Evolutionary conservation across 2,329 filamentous ascomycete species (phyloP).

Genomic region (Microsporum ferrugineum): DNA sequence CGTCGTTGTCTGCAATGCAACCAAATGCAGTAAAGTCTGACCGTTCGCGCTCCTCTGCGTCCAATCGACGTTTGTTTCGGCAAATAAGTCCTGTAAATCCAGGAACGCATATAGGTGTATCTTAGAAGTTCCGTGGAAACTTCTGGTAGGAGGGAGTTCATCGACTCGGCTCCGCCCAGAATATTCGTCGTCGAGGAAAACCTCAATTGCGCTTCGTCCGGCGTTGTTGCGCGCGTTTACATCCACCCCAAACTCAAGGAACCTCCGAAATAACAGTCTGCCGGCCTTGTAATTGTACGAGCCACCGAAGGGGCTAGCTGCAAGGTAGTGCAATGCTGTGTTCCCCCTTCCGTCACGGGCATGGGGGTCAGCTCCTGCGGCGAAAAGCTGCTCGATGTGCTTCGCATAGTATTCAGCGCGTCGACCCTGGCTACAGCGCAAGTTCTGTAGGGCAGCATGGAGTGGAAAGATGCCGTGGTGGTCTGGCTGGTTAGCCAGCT

Average conservation of each 20-base stretch:
- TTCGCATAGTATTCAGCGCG: background rate
- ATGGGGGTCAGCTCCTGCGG: slow-evolving; percentile 10
- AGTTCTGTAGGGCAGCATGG: slow-evolving; percentile 7
- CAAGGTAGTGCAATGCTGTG: slow-evolving; percentile 15
- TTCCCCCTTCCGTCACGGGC: slow-evolving; percentile 12
- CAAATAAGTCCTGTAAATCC: slow-evolving; percentile 5
- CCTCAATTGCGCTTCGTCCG: slow-evolving; percentile 1
- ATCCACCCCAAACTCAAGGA: slow-evolving; percentile 6
- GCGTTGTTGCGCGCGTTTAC: slow-evolving; percentile 7
- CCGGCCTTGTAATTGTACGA: background rate
- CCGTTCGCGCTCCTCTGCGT: slow-evolving; percentile 7
- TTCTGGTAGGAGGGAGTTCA: slow-evolving; percentile 2
- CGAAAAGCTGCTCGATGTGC: slow-evolving; percentile 6
- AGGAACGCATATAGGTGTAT: background rate
- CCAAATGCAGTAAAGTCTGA: slow-evolving; percentile 7
- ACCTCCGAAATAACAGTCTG: slow-evolving; percentile 3
- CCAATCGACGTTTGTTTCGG: slow-evolving; percentile 6
- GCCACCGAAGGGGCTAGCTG: slow-evolving; percentile 1
- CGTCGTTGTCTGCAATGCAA: slow-evolving; percentile 5
- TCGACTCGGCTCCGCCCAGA: background rate
- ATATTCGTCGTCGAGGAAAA: slow-evolving; percentile 8
- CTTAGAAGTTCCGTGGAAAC: slow-evolving; percentile 6
- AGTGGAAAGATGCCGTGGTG: slow-evolving; percentile 8
- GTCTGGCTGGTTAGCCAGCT: slow-evolving; percentile 11
- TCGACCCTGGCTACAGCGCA: background rate